Base-by-base conservation (phyloP, 2,329 filamentous ascomycete genomes). In the Incumbomyces lentus region DNA sequence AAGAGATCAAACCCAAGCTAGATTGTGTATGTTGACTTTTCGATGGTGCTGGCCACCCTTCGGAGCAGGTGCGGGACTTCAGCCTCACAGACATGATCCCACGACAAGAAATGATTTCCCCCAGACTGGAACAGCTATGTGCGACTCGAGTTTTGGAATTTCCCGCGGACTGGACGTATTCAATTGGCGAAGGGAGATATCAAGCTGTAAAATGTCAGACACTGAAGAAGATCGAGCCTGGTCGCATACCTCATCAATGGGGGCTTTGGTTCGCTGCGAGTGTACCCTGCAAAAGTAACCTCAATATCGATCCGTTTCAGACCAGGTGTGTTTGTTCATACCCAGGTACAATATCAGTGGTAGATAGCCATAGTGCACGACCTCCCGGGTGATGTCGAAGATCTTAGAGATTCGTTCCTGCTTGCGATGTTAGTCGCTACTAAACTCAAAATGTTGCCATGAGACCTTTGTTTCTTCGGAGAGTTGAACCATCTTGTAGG, bases 401-500 rank as follows among this genome's bases (percentile, higher is more conserved):
- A 96, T 78, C 75, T 89, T 90, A 62, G 86, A 82, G 70, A 98
- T 95, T 75, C 92, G 88, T 82, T 98, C 92, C 90, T 95, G 60
- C 26, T 43, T 4, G 33, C 29, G 31, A 35, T 44, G 47, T 40
- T 14, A 31, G 14, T 18, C 29, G 30, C 30, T 30, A 22, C 30
- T 3, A 29, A 29, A 33, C n/a, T 34, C 17, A 44, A 54, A 44
- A 17, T 16, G 26, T 8, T 8, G 2, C 32, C 14, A 31, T 45
- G 61, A 40, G 54, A 94, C 90, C 84, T 96, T 96, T 63, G 89
- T 88, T 74, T 98, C 92, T 71, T 98, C 92, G 43, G 92, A 96
- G 57, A 96, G 82, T 58, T 75, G 74, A 61, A 57, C 43, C 53
- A 55, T 55, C 12, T 44, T 43, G 40, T 17, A 4, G 19, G 18